Evolutionary conservation across 2,329 filamentous ascomycete genomes (phyloP).

Genomic region (Pestalotiopsis fici): DNA sequence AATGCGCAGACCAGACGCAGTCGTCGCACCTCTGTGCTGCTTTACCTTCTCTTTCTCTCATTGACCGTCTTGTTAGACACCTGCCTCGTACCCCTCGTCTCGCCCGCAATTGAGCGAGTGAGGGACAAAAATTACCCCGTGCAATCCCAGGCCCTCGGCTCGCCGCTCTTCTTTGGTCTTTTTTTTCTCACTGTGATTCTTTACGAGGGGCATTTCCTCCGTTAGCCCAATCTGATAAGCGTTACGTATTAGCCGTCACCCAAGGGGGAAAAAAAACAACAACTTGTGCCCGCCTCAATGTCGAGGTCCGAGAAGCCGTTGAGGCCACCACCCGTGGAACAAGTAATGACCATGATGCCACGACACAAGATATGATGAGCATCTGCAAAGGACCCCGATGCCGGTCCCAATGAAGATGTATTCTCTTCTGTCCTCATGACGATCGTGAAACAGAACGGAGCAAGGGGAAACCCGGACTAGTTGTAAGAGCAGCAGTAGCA

Average conservation of each 20-base stretch:
- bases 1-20: not conserved
- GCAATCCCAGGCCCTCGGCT: not conserved
- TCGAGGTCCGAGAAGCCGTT: not conserved
- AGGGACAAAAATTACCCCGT: not conserved
- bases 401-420: not conserved
- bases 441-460: not conserved
- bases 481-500: too few relatives aligned
- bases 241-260: not conserved
- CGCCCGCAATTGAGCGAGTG: not conserved
- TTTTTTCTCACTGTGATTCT: not conserved
- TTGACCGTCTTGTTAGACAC: not conserved
- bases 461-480: not conserved
- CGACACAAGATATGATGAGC: not conserved
- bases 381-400: not conserved
- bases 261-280: not conserved
- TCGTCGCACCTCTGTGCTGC: not conserved
- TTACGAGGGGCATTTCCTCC: not conserved
- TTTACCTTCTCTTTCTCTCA: not conserved
- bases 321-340: not conserved
- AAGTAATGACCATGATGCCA: not conserved
- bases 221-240: constrained; percentile 7
- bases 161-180: not conserved
- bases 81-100: not conserved
- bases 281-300: not conserved
- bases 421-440: not conserved